Evolutionary conservation across 805 yeast species (phyloP).

Genomic region (Metschnikowia colocasiae): DNA sequence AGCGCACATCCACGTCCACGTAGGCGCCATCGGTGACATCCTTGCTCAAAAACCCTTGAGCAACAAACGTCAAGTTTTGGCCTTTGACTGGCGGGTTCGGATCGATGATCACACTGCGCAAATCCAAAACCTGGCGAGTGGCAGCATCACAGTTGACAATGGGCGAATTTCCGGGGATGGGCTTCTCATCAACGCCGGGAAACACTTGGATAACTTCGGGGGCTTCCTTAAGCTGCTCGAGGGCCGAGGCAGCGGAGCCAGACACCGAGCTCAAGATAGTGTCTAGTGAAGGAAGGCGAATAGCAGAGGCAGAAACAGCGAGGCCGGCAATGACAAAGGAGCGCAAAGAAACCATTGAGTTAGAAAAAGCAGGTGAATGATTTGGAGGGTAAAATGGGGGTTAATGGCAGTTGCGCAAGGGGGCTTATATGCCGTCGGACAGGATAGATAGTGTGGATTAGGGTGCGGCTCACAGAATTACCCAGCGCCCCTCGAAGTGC

Average conservation of each 20-base stretch:
- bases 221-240: slow-evolving; percentile 2
- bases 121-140: slow-evolving; percentile 58
- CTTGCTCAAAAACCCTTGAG: slow-evolving; percentile 58
- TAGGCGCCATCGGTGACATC: slow-evolving; percentile 81
- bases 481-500: not conserved
- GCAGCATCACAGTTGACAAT: slow-evolving; percentile 68
- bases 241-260: slow-evolving; percentile 6
- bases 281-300: slow-evolving; percentile 13
- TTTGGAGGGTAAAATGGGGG: not conserved
- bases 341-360: slow-evolving; percentile 16
- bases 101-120: slow-evolving; percentile 53
- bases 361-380: not conserved
- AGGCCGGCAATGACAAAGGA: slow-evolving; percentile 13
- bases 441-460: not conserved
- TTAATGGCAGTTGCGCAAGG: not conserved
- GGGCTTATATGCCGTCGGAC: slow-evolving; percentile 2
- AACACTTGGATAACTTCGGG: slow-evolving; percentile 12
- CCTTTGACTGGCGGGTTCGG: slow-evolving; percentile 94
- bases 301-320: slow-evolving; percentile 15
- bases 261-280: slow-evolving; percentile 12
- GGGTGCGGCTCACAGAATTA: slow-evolving; percentile 1
- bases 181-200: slow-evolving; percentile 44
- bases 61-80: slow-evolving; percentile 72
- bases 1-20: slow-evolving; percentile 88
- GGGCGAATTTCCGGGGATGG: slow-evolving; percentile 91